Evolutionary conservation across 2,329 filamentous ascomycete genomes (phyloP).

Genomic region (Lachnellula occidentalis): DNA sequence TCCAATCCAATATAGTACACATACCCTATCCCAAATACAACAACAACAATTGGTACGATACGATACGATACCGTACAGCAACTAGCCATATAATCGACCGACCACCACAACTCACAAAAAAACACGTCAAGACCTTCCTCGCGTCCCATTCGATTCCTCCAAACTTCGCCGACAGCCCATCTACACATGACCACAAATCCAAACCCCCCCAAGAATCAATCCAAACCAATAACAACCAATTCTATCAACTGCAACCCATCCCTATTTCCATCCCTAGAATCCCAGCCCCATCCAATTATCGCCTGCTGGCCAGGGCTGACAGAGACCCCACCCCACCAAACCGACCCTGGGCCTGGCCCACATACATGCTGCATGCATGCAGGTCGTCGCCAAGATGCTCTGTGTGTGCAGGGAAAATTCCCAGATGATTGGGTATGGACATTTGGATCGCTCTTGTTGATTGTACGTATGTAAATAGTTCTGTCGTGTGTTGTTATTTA

Average conservation of each 20-base stretch:
- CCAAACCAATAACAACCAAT: too few relatives aligned
- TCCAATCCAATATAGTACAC: neutral
- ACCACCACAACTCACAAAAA: neutral
- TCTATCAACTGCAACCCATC: neutral
- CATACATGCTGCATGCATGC: too few relatives aligned
- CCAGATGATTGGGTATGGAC: neutral
- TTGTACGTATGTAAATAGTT: neutral
- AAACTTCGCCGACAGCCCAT: too few relatives aligned
- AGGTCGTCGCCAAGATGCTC: neutral
- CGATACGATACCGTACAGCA: too few relatives aligned
- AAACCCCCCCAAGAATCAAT: too few relatives aligned
- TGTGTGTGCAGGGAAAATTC: neutral
- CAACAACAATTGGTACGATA: too few relatives aligned
- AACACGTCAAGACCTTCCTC: neutral
- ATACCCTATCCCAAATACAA: too few relatives aligned
- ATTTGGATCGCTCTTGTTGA: neutral
- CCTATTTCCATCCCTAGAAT: neutral
- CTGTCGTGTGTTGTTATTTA: too few relatives aligned
- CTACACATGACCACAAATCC: neutral
- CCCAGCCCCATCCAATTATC: neutral
- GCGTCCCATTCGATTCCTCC: neutral
- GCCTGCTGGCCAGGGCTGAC: neutral
- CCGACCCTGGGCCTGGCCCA: neutral
- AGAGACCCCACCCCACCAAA: neutral
- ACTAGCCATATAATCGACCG: neutral